phyloP scores from a whole-genome alignment of 75 land plant genomes.

The Cryptomeria japonica region DNA sequence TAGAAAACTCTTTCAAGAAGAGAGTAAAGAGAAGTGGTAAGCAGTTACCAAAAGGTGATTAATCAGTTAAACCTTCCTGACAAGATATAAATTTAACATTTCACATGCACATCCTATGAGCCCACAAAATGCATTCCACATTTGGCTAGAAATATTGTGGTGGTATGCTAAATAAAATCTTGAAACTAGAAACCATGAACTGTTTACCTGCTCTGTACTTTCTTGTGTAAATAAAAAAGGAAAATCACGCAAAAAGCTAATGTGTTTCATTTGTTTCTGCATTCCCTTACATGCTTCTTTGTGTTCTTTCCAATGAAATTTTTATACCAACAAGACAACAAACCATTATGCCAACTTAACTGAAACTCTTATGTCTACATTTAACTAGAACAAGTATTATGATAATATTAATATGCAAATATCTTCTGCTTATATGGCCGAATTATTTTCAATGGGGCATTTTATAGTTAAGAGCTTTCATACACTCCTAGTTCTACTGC shows the following conservation, averaged over 20 bases:
- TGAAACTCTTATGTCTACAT: background rate
- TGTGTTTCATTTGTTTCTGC: conserved; percentile 59
- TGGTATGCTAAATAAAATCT: no score
- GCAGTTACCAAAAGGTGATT: background rate
- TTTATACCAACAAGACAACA: conserved; percentile 20
- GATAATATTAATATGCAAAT: background rate
- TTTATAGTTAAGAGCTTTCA: no score
- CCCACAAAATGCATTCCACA: background rate
- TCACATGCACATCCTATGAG: background rate
- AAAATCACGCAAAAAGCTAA: conserved; percentile 54
- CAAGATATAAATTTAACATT: background rate
- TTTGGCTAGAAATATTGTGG: no score
- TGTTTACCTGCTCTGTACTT: conserved; percentile 36
- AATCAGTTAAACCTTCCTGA: background rate
- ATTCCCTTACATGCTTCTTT: conserved; percentile 71
- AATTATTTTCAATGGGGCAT: no score
- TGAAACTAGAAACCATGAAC: background rate
- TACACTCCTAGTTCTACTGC: no score
- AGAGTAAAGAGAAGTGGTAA: background rate
- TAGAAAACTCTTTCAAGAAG: background rate
- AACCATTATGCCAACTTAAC: background rate
- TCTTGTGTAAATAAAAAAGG: conserved; percentile 69
- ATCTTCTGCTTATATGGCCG: background rate
- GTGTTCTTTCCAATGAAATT: conserved; percentile 73
- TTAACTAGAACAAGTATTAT: background rate